phyloP scores from a whole-genome alignment of 179 eudicot species.

The Amaranthus tricolor region DNA sequence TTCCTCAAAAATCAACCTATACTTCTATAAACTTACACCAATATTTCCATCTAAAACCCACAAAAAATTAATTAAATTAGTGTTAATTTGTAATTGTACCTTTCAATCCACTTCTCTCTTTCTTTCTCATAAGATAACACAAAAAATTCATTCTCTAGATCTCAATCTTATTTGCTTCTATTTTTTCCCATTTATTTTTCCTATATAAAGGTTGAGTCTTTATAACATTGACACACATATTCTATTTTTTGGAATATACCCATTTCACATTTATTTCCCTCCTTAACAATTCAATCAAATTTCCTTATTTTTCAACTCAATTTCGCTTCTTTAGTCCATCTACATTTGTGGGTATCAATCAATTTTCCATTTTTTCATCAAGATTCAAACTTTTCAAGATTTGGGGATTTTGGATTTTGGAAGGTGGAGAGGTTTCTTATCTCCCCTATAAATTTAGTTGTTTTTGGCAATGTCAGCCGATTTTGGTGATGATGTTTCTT shows the following conservation, averaged over 20 bases:
- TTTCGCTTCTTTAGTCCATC: conserved; percentile 13
- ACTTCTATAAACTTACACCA: not conserved
- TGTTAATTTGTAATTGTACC: not conserved
- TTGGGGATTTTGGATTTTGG: not conserved
- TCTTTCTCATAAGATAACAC: conserved; percentile 20
- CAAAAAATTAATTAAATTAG: not conserved
- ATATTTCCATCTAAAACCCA: not conserved
- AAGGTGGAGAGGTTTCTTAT: conserved; percentile 11
- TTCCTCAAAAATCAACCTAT: not conserved
- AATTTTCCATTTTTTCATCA: not conserved
- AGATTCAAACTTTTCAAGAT: not conserved
- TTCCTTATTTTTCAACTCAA: not conserved
- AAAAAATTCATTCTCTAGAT: conserved; percentile 10
- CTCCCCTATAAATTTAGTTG: conserved; percentile 10
- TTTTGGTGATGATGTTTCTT: conserved; percentile 26
- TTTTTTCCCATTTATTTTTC: not conserved
- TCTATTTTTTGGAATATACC: conserved; percentile 3
- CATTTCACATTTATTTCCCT: not conserved
- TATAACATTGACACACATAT: conserved; percentile 4
- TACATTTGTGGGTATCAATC: conserved; percentile 23
- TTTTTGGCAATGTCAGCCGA: conserved; percentile 23
- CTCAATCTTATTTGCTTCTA: conserved; percentile 6
- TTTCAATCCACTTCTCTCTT: conserved; percentile 3
- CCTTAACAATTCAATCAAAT: not conserved
- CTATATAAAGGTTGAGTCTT: conserved; percentile 8